These are phyloP conservation scores for Blastomyces emzantsi DNA, from an alignment of 2,329 filamentous ascomycete species.

Conservation along the genomic window DNA sequence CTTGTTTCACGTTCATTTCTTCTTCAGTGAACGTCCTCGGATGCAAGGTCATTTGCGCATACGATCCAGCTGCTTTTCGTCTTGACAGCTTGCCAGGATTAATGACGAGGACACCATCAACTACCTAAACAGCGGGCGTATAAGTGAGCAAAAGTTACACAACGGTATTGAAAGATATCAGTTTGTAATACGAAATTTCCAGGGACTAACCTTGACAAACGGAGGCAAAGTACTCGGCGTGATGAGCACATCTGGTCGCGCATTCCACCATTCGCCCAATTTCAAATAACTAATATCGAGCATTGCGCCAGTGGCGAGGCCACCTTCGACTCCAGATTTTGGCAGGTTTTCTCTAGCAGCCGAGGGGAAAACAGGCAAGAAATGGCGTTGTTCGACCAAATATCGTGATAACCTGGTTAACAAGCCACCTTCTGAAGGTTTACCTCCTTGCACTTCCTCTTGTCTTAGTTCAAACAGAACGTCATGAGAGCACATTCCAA, in stretches of 20 bases:
- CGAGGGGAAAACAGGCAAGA: constrained; percentile 81
- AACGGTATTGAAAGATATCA: background rate
- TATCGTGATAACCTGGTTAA: constrained; percentile 65
- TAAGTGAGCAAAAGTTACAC: background rate
- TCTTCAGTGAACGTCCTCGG: constrained; percentile 53
- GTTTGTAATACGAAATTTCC: background rate
- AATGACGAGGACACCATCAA: constrained; percentile 80
- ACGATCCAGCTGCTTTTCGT: constrained; percentile 74
- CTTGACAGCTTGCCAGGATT: constrained; percentile 88
- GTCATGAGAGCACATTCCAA: constrained; percentile 78
- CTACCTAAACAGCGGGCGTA: constrained; percentile 50
- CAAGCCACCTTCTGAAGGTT: constrained; percentile 49
- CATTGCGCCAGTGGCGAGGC: constrained; percentile 61
- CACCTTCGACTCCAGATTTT: constrained; percentile 53
- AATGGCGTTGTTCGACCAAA: constrained; percentile 82
- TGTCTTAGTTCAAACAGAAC: constrained; percentile 70
- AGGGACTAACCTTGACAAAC: constrained; percentile 66
- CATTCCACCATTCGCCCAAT: constrained; percentile 81
- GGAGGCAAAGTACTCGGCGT: constrained; percentile 73
- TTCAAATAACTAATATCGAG: constrained; percentile 78
- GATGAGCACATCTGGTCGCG: constrained; percentile 74
- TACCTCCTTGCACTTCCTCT: constrained; percentile 58
- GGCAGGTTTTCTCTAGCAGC: constrained; percentile 58
- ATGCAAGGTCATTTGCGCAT: constrained; percentile 67
- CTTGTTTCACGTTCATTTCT: constrained; percentile 48